A percentile compares a stretch with the other conserved stretches of the same genome.
Evolutionary conservation across 805 yeast species (phyloP).

Genomic region (Wickerhamomyces mucosus): DNA sequence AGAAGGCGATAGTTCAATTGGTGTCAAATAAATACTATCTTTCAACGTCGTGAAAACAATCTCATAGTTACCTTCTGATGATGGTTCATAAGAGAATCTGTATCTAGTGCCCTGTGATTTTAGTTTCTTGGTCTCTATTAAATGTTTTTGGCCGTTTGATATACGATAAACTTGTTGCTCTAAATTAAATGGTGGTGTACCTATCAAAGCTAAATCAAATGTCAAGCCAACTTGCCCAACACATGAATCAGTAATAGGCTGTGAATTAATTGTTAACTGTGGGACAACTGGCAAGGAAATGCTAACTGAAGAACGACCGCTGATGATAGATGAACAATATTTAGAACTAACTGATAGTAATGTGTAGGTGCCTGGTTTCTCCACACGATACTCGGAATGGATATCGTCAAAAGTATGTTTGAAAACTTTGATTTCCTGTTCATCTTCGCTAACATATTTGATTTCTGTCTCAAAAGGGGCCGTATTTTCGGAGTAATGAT

Average conservation of each 20-base stretch:
- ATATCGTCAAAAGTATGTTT: constrained; percentile 20
- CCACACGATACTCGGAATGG: constrained; percentile 28
- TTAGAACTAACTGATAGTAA: constrained; percentile 46
- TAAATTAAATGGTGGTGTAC: constrained; percentile 76
- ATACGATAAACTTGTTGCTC: constrained; percentile 51
- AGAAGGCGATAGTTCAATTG: constrained; percentile 24
- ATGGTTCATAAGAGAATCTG: constrained; percentile 65
- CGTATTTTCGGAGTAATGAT: constrained; percentile 19
- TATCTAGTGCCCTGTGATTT: constrained; percentile 35
- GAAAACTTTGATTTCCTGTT: constrained; percentile 12
- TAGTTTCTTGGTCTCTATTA: constrained; percentile 26
- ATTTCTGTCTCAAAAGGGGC: constrained; percentile 27
- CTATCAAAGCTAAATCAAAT: constrained; percentile 59
- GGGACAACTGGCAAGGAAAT: constrained; percentile 55
- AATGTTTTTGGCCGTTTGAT: constrained; percentile 25
- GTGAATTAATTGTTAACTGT: constrained; percentile 28
- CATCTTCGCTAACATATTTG: constrained; percentile 21
- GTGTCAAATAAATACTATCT: constrained; percentile 52
- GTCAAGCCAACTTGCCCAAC: constrained; percentile 85
- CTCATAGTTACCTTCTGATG: constrained; percentile 70
- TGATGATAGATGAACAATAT: constrained; percentile 57
- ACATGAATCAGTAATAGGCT: constrained; percentile 71
- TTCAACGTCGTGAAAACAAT: constrained; percentile 57
- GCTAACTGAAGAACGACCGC: constrained; percentile 42
- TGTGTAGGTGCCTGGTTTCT: constrained; percentile 57